Conservation (phyloP, 768 basidiomycete species). For the Collybia sordida region DNA sequence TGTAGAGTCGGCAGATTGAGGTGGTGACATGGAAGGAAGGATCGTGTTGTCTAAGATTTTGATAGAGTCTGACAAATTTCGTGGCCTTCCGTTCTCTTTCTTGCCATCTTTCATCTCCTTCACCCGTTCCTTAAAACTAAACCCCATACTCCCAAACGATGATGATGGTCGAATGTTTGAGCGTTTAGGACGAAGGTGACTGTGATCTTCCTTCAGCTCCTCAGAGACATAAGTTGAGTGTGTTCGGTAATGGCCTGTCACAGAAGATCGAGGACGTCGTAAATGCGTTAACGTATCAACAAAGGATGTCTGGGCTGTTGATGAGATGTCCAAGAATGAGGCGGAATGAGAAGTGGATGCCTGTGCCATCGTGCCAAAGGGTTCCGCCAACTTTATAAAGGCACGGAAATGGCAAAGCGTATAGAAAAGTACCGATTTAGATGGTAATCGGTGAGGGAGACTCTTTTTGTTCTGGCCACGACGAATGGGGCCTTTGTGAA, state of each 20-base stretch:
- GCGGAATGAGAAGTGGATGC: slow-evolving; percentile 5
- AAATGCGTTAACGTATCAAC: slow-evolving; percentile 11
- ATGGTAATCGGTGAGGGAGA: neutral
- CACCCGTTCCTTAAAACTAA: slow-evolving; percentile 30
- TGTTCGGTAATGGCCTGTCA: slow-evolving; percentile 38
- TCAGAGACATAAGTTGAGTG: slow-evolving; percentile 34
- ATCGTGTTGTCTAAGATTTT: neutral
- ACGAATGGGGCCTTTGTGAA: neutral
- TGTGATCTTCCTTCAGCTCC: slow-evolving; percentile 11
- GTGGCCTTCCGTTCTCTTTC: neutral
- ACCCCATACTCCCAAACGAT: slow-evolving; percentile 36
- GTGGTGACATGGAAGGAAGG: neutral
- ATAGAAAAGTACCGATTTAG: slow-evolving; percentile 1
- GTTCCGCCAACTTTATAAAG: slow-evolving; percentile 13
- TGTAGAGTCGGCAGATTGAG: slow-evolving; percentile 8
- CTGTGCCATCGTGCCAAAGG: slow-evolving; percentile 12
- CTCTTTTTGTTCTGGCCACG: slow-evolving; percentile 8
- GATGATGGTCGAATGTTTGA: slow-evolving; percentile 27
- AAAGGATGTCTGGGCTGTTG: slow-evolving; percentile 12
- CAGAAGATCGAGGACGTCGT: slow-evolving; percentile 13
- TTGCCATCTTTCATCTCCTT: neutral
- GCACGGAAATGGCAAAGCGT: slow-evolving; percentile 9
- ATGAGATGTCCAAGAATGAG: slow-evolving; percentile 10
- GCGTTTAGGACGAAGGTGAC: slow-evolving; percentile 9
- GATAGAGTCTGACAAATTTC: neutral